Evolutionary conservation across 495 filamentous ascomycete species (phyloP), one percentile per base, ranked within the genome.

Genomic region (Chaetomium cochliodes): DNA sequence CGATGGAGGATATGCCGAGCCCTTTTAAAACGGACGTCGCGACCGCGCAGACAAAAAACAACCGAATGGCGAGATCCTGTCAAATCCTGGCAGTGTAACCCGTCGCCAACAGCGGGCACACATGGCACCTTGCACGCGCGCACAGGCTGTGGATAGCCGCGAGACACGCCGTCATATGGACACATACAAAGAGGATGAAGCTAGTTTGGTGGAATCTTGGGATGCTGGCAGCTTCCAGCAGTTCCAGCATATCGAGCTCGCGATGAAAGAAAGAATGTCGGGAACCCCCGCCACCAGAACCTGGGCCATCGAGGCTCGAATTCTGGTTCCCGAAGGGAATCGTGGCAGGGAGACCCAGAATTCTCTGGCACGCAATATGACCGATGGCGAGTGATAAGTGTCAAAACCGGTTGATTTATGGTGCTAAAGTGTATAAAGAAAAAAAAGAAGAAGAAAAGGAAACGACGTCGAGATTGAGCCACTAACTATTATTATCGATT

Each of bases 391-490:
- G 57, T 65, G 30, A 37, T 22, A 9, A 25, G 18, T 28, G 33
- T 59, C 57, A 39, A 55, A 55, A 65, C 63, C 63, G 63, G 63
- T 65, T 65, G 63, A 65, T 65, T 65, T 30, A 57, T 60, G 41
- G 63, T 65, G 63, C 57, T 8, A 33, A 60, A 65, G 63, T 65
- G 57, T 65, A 60, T 60, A 49, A 33, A 52, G 33, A 47, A 44
- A 30, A 42, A 54, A 25, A 53, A 26, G 57, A 5, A 39, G 26
- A 55, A 42, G 22, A 53, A 49, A 22, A 60, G 16, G 18, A 44
- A 60, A 42, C 11, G 46, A 49, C 23, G 8, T 47, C 44, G n/a
- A 18, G 15, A 20, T 22, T 3, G 25, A n/a, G 23, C 3, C 9
- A n/a, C n/a, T n/a, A n/a, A n/a, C n/a, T n/a, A n/a, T n/a, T n/a